Percentiles rank a stretch among this genome's conserved stretches.
Conservation (phyloP, 169 alveolate genomes). For the Cyclospora cayetanensis region DNA sequence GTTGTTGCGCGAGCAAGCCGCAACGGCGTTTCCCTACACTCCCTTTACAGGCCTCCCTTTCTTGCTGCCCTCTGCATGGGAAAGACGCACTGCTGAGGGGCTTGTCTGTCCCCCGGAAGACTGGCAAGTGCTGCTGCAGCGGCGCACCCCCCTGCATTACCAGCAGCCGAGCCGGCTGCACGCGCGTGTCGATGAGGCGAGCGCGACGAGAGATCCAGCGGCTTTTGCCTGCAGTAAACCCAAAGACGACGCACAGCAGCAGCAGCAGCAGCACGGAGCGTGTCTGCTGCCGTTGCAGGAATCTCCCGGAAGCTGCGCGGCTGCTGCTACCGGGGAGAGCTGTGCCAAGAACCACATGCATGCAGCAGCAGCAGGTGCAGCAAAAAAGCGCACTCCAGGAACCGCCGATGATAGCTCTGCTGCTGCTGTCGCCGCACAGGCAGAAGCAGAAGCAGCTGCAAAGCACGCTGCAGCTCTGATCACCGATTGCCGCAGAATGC, state of each 20-base stretch:
- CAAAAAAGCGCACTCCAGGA: too few relatives aligned
- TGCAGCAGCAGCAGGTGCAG: conserved; percentile 20
- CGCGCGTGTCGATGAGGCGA: background rate
- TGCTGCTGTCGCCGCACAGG: conserved; percentile 54
- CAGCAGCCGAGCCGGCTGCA: background rate
- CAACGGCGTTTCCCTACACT: conserved; percentile 21
- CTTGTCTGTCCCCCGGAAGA: conserved; percentile 45
- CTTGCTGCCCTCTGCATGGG: conserved; percentile 73
- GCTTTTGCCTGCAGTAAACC: background rate
- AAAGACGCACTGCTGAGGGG: conserved; percentile 30
- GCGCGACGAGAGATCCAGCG: background rate
- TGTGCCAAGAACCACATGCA: background rate
- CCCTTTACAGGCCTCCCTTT: conserved; percentile 60
- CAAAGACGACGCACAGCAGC: background rate
- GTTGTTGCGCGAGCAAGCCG: conserved; percentile 60
- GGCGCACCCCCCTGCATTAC: background rate
- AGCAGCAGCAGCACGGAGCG: background rate
- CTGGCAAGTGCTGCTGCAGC: conserved; percentile 53
- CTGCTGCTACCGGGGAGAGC: background rate
- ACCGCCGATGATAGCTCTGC: too few relatives aligned
- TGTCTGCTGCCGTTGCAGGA: background rate
- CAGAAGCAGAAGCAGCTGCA: conserved; percentile 45
- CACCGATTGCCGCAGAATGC: conserved; percentile 4
- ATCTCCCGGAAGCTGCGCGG: conserved; percentile 11
- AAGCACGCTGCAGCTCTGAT: background rate